Conservation (phyloP, 1,284 basidiomycete genomes). For the Sanghuangporus baumii region DNA sequence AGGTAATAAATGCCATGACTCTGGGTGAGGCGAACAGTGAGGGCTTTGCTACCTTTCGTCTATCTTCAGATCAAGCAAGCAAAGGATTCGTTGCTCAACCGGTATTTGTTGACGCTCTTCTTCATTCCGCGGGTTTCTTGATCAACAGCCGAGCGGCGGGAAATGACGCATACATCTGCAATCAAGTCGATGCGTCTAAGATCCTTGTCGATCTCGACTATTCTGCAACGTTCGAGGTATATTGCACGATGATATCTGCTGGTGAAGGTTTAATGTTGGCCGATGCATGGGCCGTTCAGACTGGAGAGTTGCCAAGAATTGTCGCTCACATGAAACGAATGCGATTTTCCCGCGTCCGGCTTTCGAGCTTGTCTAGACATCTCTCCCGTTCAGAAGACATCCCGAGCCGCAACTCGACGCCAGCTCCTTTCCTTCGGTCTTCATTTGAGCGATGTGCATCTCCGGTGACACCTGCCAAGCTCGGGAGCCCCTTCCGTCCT, state of each 20-base stretch:
- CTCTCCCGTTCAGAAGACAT: constrained; percentile 30
- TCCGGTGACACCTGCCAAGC: constrained; percentile 6
- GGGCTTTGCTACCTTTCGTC: constrained; percentile 43
- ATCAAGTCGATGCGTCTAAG: constrained; percentile 42
- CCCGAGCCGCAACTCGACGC: neutral
- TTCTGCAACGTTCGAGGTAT: constrained; percentile 41
- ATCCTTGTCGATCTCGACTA: constrained; percentile 37
- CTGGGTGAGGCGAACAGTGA: constrained; percentile 45
- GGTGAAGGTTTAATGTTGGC: constrained; percentile 38
- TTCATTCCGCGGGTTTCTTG: constrained; percentile 66
- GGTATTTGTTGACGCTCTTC: constrained; percentile 59
- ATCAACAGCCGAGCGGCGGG: constrained; percentile 48
- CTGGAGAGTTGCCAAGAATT: constrained; percentile 30
- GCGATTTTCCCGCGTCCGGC: constrained; percentile 48
- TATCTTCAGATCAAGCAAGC: constrained; percentile 31
- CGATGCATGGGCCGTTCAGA: constrained; percentile 45
- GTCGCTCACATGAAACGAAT: constrained; percentile 52
- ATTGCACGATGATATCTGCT: constrained; percentile 42
- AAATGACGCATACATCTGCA: constrained; percentile 59
- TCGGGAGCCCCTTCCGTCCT: constrained; percentile 11
- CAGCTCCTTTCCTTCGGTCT: neutral
- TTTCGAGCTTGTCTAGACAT: constrained; percentile 41
- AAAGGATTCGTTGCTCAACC: constrained; percentile 41
- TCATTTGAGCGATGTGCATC: constrained; percentile 1
- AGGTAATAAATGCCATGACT: constrained; percentile 47